Conservation (phyloP, 2,329 filamentous ascomycete species). For the Bertia moriformis region DNA sequence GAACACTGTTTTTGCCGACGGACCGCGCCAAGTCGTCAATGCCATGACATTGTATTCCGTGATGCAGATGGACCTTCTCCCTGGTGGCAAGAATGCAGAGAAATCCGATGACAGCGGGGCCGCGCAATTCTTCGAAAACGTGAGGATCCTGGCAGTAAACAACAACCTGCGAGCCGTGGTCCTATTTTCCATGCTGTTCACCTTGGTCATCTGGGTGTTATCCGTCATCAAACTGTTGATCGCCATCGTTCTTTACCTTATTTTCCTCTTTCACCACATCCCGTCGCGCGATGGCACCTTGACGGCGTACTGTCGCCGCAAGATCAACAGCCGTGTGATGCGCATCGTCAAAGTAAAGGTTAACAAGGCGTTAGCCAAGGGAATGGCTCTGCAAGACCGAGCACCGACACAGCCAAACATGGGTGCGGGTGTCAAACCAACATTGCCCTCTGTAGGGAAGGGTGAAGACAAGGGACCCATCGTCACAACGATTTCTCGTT, state of each 20-base stretch:
- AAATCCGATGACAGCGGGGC: conserved; percentile 12
- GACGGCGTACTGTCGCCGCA: background rate
- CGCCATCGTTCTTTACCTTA: background rate
- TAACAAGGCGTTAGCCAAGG: background rate
- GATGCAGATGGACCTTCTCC: conserved; percentile 41
- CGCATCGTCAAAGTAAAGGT: background rate
- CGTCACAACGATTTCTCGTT: background rate
- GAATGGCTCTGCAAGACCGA: background rate
- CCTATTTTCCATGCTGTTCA: background rate
- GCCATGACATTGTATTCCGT: conserved; percentile 51
- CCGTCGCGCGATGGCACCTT: background rate
- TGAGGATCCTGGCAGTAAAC: background rate
- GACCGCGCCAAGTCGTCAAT: conserved; percentile 52
- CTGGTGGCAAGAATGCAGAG: conserved; percentile 32
- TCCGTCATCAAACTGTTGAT: background rate
- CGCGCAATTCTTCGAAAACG: background rate
- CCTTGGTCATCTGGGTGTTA: background rate
- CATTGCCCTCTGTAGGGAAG: background rate
- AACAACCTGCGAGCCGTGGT: conserved; percentile 1
- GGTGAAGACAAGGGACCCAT: background rate
- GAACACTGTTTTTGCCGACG: conserved; percentile 49
- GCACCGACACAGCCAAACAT: background rate
- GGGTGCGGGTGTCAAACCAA: background rate
- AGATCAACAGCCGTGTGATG: background rate
- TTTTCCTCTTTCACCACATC: background rate